A percentile compares a stretch with the other conserved stretches of the same genome.
phyloP scores from a whole-genome alignment of 2,329 filamentous ascomycete species.

The Dissoconium aciculare region DNA sequence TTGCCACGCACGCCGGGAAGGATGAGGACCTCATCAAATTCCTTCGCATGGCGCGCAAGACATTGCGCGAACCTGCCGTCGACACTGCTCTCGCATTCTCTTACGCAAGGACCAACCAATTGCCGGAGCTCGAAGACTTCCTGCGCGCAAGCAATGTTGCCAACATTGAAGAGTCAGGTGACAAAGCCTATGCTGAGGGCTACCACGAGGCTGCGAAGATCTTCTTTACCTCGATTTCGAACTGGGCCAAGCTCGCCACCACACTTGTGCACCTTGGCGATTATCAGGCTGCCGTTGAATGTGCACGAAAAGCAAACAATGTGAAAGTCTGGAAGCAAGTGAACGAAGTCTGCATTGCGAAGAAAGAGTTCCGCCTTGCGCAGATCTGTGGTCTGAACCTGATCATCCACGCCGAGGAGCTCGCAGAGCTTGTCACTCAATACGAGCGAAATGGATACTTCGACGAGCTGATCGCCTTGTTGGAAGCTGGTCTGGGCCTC shows the following conservation, averaged over 20 bases:
- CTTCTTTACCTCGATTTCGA: slow-evolving; percentile 95
- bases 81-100: slow-evolving; percentile 90
- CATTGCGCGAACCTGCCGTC: slow-evolving; percentile 78
- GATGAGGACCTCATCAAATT: slow-evolving; percentile 96
- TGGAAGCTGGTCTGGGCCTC: slow-evolving; percentile 87
- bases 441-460: slow-evolving; percentile 97
- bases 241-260: slow-evolving; percentile 97
- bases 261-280: slow-evolving; percentile 94
- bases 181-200: slow-evolving; percentile 93
- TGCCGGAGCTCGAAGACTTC: slow-evolving; percentile 92
- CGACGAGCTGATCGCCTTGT: slow-evolving; percentile 84
- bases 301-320: slow-evolving; percentile 94
- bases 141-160: slow-evolving; percentile 84
- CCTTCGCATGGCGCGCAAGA: slow-evolving; percentile 94
- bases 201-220: slow-evolving; percentile 96
- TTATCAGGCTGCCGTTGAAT: slow-evolving; percentile 95
- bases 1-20: slow-evolving; percentile 86
- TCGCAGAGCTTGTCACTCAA: slow-evolving; percentile 83
- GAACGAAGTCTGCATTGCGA: slow-evolving; percentile 84
- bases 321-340: slow-evolving; percentile 99
- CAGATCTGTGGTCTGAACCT: slow-evolving; percentile 98
- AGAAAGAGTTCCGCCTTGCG: slow-evolving; percentile 97
- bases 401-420: slow-evolving; percentile 91
- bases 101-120: slow-evolving; percentile 80
- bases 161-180: slow-evolving; percentile 89